Evolutionary conservation across 2,329 filamentous ascomycete genomes (phyloP), one percentile per base, ranked within the genome.

Genomic region (Fusarium albosuccineum): DNA sequence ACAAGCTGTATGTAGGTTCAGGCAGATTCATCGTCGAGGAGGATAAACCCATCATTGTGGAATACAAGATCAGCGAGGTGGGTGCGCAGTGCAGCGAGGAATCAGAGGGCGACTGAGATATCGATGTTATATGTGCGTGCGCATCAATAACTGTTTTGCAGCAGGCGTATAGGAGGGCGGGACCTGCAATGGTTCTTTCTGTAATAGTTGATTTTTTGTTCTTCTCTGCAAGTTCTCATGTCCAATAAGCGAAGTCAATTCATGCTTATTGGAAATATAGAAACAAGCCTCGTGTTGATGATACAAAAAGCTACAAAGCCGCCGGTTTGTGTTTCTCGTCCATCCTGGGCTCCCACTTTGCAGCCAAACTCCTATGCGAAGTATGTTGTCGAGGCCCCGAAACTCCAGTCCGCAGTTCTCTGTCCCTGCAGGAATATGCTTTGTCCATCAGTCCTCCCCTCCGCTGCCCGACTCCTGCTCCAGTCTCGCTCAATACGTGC

Each of bases 1-100:
- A 78, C 51, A 81, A 78, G 57, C 57, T 82, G n/a, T 81, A 76
- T 62, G 80, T 82, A 41, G 80, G 74, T 2, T 79, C 78, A 14
- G 80, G 81, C 22, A 74, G 80, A 17, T 82, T 82, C 65, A 72
- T 81, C 33, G 66, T 81, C 33, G 75, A 77, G 41, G 61, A 73
- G 41, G 74, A 76, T 10, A 70, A 76, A 48, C 69, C 75, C 27
- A 65, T 76, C 16, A 67, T 78, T 29, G 79, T 82, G 17, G 80
- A 82, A 70, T 82, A 81, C 67, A 81, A 81, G 65, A 80, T 82
- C 64, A 82, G 79, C 56, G 75, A 81, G 59, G 78, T 82, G 14
- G 73, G 67, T 11, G 72, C 74, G 7, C 62, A 63, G 14, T 75
- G 72, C 37, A 65, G 62, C 8, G 64, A 62, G 37, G 50, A 57